Evolutionary conservation across 1,139 yeast genomes (phyloP).

Genomic region (Suhomyces maxii): DNA sequence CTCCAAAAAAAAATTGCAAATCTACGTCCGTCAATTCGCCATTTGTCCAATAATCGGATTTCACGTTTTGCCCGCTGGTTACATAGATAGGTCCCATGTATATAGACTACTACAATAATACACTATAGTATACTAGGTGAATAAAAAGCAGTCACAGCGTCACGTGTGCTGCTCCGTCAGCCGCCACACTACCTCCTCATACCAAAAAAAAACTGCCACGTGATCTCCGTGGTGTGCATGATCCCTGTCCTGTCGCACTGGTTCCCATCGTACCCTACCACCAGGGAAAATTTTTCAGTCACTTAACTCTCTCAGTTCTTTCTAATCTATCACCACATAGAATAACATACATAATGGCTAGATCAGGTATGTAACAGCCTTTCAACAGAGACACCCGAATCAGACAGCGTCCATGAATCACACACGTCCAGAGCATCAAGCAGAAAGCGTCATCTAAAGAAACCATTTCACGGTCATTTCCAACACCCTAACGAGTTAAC

Average conservation of each 20-base stretch:
- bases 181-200: background rate
- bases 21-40: no score
- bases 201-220: background rate
- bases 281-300: constrained; percentile 14
- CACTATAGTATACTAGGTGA: background rate
- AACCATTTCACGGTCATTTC: no score
- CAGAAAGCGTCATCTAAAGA: no score
- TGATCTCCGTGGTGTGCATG: background rate
- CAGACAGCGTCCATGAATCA: no score
- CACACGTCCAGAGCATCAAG: no score
- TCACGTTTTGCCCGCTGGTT: background rate
- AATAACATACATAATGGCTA: constrained; percentile 46
- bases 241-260: background rate
- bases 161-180: constrained; percentile 11
- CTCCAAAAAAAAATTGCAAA: no score
- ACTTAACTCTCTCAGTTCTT: constrained; percentile 11
- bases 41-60: no score
- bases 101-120: constrained; percentile 2
- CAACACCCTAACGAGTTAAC: no score
- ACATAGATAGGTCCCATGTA: constrained; percentile 7
- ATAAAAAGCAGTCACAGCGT: constrained; percentile 17
- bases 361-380: constrained; percentile 54
- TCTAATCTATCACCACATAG: constrained; percentile 12
- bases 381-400: background rate
- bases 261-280: constrained; percentile 11